These are phyloP conservation scores for Tulasnella sp. DNA, from an alignment of 768 basidiomycete genomes.

Conservation along the genomic window DNA sequence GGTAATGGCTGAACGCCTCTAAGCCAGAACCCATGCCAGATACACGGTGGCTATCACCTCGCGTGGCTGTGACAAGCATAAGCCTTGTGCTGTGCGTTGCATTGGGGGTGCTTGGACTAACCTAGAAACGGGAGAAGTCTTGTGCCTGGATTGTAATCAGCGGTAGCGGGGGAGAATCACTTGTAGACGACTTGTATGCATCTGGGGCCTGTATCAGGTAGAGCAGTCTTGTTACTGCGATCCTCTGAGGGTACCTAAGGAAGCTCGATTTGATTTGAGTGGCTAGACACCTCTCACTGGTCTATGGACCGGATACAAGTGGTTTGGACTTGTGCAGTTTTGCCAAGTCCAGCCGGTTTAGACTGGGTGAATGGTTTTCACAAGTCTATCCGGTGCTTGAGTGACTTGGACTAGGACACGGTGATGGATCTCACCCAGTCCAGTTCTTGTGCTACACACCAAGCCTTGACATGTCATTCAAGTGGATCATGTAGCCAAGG, in stretches of 20 bases:
- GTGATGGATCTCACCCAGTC: too few relatives aligned
- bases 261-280: not conserved
- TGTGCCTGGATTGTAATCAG: slow-evolving; percentile 44
- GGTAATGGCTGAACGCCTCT: slow-evolving; percentile 80
- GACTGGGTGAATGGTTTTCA: too few relatives aligned
- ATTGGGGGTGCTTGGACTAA: not conserved
- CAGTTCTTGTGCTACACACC: too few relatives aligned
- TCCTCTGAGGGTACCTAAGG: slow-evolving; percentile 1
- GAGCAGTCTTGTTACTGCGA: slow-evolving; percentile 66
- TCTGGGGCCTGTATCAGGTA: slow-evolving; percentile 66
- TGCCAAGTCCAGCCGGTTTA: too few relatives aligned
- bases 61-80: not conserved
- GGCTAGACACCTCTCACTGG: too few relatives aligned
- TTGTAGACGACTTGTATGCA: slow-evolving; percentile 70
- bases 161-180: slow-evolving; percentile 57
- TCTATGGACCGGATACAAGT: too few relatives aligned
- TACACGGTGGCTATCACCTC: not conserved
- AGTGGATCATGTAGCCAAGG: too few relatives aligned
- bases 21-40: slow-evolving; percentile 67
- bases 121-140: slow-evolving; percentile 30
- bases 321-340: too few relatives aligned
- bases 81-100: not conserved
- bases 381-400: too few relatives aligned
- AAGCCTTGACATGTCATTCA: too few relatives aligned
- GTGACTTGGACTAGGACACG: too few relatives aligned